A percentile compares a stretch with the other conserved stretches of the same genome.
These are phyloP conservation scores for Trichoderma breve DNA, from an alignment of 2,329 filamentous ascomycete species.

Conservation along the genomic window DNA sequence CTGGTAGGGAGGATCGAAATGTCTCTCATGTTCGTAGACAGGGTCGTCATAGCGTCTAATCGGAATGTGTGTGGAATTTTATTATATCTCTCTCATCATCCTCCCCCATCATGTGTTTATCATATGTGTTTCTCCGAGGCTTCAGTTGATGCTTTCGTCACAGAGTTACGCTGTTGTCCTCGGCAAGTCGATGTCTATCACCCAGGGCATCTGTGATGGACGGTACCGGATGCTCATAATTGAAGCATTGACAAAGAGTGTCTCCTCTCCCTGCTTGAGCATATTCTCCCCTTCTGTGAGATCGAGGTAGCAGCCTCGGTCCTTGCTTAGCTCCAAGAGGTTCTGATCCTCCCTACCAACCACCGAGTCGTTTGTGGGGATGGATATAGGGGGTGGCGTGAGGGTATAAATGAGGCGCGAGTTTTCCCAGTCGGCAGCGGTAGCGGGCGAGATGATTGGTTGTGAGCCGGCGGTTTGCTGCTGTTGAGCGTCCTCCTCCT, in stretches of 20 bases:
- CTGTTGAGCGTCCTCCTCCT: too few species aligned
- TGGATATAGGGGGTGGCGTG: constrained; percentile 26
- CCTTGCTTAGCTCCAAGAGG: constrained; percentile 26
- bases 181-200: constrained; percentile 49
- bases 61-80: neutral
- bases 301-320: constrained; percentile 39
- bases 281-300: constrained; percentile 34
- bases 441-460: neutral
- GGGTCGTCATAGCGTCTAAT: neutral
- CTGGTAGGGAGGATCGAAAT: neutral
- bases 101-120: neutral
- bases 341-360: constrained; percentile 19
- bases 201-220: constrained; percentile 51
- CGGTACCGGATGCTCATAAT: constrained; percentile 45
- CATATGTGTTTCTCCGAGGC: neutral
- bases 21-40: neutral
- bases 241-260: constrained; percentile 60
- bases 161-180: neutral
- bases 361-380: constrained; percentile 24
- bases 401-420: constrained; percentile 40
- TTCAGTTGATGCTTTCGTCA: neutral
- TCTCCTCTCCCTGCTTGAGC: constrained; percentile 44
- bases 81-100: neutral
- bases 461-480: constrained; percentile 20
- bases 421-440: constrained; percentile 40